Evolutionary conservation across 495 filamentous ascomycete genomes (phyloP).

Genomic region (Podospora pseudopauciseta): DNA sequence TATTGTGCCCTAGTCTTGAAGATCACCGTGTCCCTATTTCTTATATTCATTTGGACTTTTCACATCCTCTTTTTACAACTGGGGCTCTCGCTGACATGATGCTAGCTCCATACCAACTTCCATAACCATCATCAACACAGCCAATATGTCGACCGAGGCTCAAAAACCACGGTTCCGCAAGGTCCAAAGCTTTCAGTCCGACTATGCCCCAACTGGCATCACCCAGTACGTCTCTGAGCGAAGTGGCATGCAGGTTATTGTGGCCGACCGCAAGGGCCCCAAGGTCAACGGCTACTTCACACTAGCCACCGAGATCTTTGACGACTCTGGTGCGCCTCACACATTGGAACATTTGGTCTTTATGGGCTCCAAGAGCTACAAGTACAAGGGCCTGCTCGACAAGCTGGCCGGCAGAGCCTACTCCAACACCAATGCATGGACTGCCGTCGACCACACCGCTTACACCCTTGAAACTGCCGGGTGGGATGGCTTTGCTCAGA

Average conservation of each 20-base stretch:
- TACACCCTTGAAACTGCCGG: constrained; percentile 93
- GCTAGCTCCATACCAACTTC: constrained; percentile 23
- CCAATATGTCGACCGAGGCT: constrained; percentile 36
- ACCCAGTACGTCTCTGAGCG: constrained; percentile 76
- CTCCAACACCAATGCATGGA: constrained; percentile 95
- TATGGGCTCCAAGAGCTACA: constrained; percentile 94
- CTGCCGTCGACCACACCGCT: constrained; percentile 89
- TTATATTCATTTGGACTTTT: neutral
- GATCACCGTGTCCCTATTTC: neutral
- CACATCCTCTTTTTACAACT: neutral
- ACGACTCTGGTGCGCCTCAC: constrained; percentile 93
- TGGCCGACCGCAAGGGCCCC: constrained; percentile 87
- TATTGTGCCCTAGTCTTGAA: neutral
- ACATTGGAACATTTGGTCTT: constrained; percentile 96
- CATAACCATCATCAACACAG: constrained; percentile 15
- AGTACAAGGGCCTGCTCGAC: constrained; percentile 91
- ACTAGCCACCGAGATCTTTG: constrained; percentile 93
- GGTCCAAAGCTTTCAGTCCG: constrained; percentile 76
- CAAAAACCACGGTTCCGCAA: constrained; percentile 64
- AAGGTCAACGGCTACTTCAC: constrained; percentile 94
- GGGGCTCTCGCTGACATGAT: constrained; percentile 19
- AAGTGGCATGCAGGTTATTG: constrained; percentile 90
- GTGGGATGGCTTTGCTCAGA: constrained; percentile 93
- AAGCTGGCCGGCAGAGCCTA: constrained; percentile 91
- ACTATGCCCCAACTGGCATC: constrained; percentile 81